A percentile compares a stretch with the other conserved stretches of the same genome.
phyloP scores from a whole-genome alignment of 1,284 basidiomycete species.

The Puccinia hordei region DNA sequence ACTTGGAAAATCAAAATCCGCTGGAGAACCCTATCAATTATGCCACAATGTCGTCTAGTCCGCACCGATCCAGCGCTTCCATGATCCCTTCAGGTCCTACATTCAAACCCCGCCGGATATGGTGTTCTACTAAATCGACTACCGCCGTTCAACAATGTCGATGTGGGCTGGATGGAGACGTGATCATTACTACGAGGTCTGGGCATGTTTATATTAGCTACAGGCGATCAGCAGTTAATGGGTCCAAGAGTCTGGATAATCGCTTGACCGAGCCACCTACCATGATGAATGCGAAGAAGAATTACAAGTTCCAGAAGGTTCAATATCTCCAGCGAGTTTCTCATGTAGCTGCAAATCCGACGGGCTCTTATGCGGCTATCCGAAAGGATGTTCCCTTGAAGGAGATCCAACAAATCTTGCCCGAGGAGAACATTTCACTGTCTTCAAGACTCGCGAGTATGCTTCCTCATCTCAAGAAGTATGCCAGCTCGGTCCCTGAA shows the following conservation, averaged over 20 bases:
- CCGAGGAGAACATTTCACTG: constrained; percentile 69
- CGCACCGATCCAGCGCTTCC: background rate
- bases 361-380: constrained; percentile 85
- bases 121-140: constrained; percentile 21
- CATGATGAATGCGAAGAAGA: constrained; percentile 61
- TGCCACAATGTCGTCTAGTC: constrained; percentile 15
- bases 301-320: constrained; percentile 79
- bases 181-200: constrained; percentile 89
- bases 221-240: constrained; percentile 51
- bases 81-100: background rate
- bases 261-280: constrained; percentile 52
- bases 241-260: constrained; percentile 56
- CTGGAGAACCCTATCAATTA: constrained; percentile 50
- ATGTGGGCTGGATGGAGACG: constrained; percentile 79
- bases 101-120: constrained; percentile 36
- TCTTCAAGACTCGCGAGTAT: constrained; percentile 68
- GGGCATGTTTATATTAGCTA: constrained; percentile 89
- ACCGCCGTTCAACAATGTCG: constrained; percentile 68
- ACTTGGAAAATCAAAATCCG: constrained; percentile 61
- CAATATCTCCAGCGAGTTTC: constrained; percentile 81
- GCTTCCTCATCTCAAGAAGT: constrained; percentile 54
- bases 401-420: constrained; percentile 62
- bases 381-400: constrained; percentile 66
- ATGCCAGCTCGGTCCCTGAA: constrained; percentile 32
- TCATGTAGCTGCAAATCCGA: constrained; percentile 80